Percentiles rank a stretch among this genome's conserved stretches.
Conservation (phyloP, 306 rosid genomes). For the Fragaria ananassa region DNA sequence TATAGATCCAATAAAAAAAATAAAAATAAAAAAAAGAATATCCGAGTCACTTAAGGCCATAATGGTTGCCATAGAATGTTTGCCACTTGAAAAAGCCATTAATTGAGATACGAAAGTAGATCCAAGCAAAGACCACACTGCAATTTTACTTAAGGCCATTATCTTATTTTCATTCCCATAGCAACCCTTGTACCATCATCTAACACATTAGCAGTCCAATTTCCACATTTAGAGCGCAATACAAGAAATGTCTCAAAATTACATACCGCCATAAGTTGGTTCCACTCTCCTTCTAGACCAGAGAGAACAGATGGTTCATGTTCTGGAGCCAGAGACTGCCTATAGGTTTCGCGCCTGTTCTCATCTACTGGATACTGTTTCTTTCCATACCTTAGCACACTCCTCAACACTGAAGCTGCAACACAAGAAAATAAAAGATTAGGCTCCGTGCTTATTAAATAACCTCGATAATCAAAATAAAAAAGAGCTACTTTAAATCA, state of each 20-base stretch:
- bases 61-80: neutral
- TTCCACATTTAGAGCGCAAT: conserved; percentile 4
- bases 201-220: neutral
- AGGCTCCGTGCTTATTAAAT: neutral
- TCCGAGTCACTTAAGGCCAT: neutral
- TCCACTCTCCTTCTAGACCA: conserved; percentile 54
- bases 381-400: conserved; percentile 69
- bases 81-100: neutral
- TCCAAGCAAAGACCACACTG: neutral
- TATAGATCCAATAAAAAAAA: neutral
- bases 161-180: neutral
- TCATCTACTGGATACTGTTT: conserved; percentile 72
- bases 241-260: neutral
- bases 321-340: conserved; percentile 33
- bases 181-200: neutral
- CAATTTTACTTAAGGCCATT: neutral
- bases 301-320: conserved; percentile 41
- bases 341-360: conserved; percentile 80
- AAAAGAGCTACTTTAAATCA: conserved; percentile 5
- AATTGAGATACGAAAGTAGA: neutral
- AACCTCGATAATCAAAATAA: conserved; percentile 7
- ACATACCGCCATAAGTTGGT: conserved; percentile 70
- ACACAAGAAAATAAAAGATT: conserved; percentile 13
- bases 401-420: conserved; percentile 84
- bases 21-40: neutral